Evolutionary conservation across 2,329 filamentous ascomycete genomes (phyloP).

Genomic region (Verticillium albo-atrum): DNA sequence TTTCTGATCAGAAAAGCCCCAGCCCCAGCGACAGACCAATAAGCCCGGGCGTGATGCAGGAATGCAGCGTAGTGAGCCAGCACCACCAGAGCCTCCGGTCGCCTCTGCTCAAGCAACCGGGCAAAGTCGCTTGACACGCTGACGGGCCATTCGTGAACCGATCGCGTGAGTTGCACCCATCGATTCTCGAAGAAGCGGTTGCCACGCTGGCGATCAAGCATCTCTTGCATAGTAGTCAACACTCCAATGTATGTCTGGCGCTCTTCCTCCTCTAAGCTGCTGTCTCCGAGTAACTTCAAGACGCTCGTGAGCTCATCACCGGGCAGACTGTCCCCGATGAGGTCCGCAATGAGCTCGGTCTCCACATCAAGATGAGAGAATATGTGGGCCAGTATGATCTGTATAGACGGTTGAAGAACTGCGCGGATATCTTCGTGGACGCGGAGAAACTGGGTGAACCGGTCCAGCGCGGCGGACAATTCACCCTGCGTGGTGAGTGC

Average conservation of each 20-base stretch:
- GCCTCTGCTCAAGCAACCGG: neutral
- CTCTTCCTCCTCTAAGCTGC: neutral
- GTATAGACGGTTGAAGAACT: neutral
- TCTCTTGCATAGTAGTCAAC: neutral
- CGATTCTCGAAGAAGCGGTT: neutral
- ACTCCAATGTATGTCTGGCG: neutral
- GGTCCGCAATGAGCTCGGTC: neutral
- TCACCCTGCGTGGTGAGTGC: neutral
- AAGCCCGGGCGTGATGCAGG: neutral
- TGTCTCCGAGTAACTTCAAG: neutral
- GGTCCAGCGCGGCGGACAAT: neutral
- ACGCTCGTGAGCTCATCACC: neutral
- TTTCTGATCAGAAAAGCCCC: neutral
- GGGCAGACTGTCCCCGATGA: neutral
- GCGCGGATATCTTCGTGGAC: neutral
- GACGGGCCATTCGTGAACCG: neutral
- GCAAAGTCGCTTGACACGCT: neutral
- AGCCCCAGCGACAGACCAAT: neutral
- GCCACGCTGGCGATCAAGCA: neutral
- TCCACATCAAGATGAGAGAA: neutral
- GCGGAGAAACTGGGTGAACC: neutral
- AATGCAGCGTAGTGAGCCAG: neutral
- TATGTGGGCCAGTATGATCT: neutral
- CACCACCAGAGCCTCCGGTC: neutral
- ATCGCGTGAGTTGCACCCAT: neutral